Base-by-base conservation (phyloP, 441 rosid species). In the Erodium chrysanthum region DNA sequence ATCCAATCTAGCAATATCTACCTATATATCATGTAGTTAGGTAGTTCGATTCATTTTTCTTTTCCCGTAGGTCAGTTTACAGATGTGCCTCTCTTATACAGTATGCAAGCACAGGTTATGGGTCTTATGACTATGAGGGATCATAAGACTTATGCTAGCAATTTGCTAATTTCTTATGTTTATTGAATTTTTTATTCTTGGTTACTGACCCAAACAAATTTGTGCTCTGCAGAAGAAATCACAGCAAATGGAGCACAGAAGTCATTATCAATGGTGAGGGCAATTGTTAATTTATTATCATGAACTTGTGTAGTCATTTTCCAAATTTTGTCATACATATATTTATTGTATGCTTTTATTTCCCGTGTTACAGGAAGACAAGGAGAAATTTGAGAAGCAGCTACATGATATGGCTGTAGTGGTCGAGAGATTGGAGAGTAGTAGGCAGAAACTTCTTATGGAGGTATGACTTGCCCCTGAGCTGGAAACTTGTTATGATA, bases 351-450 rank as follows among this genome's bases (percentile, higher is more conserved):
- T 21, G 27, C 48, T 8, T 29, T 65, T 68, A 63, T 56, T 54
- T 59, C 44, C 66, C 67, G 3, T 59, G 54, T 73, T 78, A 76
- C 78, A 94, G 96, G 96, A 88, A 79, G 96, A 87, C 58, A 87
- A 84, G 76, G 94, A 88, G 80, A 85, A 79, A 79, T 83, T 89
- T 60, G 99, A 91, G 88, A 88, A 80, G 79, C 94, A 87, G 85
- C 80, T 94, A 81, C 97, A 91, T 75, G 91, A 91, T 79, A 80
- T 94, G 99, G 97, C 99, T 76, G 86, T 90, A 40, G 96, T 79
- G 67, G 82, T 94, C 75, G 99, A 94, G 85, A 87, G 91, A 76
- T 77, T 94, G 66, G 99, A 94, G 81, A 86, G 74, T 81, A 88
- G 99, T 69, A 84, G 97, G 73, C 97, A 94, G 80, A 94, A 89